Conservation (phyloP, 2,329 filamentous ascomycete genomes). For the Lachnellula arida region DNA sequence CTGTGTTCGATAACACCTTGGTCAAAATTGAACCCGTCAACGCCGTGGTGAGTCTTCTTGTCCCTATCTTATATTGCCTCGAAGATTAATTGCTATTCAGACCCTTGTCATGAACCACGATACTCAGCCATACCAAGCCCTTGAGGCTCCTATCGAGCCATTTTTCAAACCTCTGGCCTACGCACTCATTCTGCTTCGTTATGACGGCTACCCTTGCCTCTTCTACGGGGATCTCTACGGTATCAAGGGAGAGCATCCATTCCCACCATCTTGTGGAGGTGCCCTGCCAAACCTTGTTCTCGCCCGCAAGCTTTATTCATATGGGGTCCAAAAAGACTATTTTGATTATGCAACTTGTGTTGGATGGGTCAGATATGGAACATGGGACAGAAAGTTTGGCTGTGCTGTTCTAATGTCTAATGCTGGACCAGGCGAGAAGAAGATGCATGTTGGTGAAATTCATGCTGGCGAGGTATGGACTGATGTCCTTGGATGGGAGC, state of each 20-base stretch:
- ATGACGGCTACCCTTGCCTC: conserved; percentile 59
- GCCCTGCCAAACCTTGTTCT: conserved; percentile 55
- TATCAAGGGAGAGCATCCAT: conserved; percentile 43
- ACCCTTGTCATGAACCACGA: conserved; percentile 72
- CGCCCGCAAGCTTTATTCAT: conserved; percentile 61
- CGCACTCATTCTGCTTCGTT: conserved; percentile 62
- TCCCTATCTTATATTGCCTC: background rate
- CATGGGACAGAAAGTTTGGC: conserved; percentile 42
- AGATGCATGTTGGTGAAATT: conserved; percentile 56
- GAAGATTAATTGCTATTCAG: conserved; percentile 24
- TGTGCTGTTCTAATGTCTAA: conserved; percentile 56
- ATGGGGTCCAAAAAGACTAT: conserved; percentile 61
- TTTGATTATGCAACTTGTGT: conserved; percentile 57
- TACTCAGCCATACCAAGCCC: conserved; percentile 59
- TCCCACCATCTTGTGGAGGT: conserved; percentile 48
- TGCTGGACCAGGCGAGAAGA: conserved; percentile 43
- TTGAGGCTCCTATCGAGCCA: conserved; percentile 56
- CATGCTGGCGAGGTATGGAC: conserved; percentile 60
- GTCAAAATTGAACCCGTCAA: conserved; percentile 49
- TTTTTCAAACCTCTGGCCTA: conserved; percentile 72
- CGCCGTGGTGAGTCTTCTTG: conserved; percentile 46
- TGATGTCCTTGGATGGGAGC: conserved; percentile 53
- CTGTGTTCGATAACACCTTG: conserved; percentile 57
- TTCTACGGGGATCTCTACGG: conserved; percentile 71
- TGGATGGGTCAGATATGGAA: conserved; percentile 51